Evolutionary conservation across 805 yeast species (phyloP).

Genomic region (Metschnikowia matae): DNA sequence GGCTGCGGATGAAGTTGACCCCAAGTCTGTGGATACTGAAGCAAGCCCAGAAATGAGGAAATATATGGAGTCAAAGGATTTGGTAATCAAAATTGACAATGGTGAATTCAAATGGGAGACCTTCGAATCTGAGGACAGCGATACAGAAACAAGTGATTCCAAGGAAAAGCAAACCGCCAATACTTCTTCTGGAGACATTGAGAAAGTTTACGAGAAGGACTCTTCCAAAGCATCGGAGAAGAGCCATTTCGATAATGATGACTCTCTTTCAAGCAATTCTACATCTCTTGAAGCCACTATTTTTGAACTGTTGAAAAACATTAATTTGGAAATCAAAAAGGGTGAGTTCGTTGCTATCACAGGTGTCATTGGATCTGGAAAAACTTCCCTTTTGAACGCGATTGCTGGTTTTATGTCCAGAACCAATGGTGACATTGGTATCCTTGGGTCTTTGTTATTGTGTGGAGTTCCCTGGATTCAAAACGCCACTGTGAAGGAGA

Average conservation of each 20-base stretch:
- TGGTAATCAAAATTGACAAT: conserved; percentile 47
- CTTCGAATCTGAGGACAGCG: conserved; percentile 25
- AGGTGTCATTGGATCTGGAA: conserved; percentile 82
- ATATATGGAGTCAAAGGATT: conserved; percentile 23
- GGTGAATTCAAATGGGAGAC: conserved; percentile 69
- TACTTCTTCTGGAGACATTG: conserved; percentile 1
- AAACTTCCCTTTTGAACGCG: conserved; percentile 67
- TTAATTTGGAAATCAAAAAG: conserved; percentile 50
- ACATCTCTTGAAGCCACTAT: conserved; percentile 20
- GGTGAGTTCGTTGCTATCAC: conserved; percentile 75
- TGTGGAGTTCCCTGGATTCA: conserved; percentile 81
- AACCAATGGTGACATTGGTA: conserved; percentile 45
- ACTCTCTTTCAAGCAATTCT: neutral
- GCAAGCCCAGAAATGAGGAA: conserved; percentile 21
- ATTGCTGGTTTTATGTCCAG: conserved; percentile 68
- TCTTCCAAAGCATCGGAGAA: neutral
- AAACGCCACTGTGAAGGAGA: conserved; percentile 72
- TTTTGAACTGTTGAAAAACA: conserved; percentile 44
- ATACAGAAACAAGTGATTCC: conserved; percentile 7
- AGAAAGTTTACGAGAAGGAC: neutral
- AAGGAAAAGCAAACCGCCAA: neutral
- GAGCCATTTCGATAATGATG: neutral
- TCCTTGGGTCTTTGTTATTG: conserved; percentile 50
- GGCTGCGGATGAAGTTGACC: conserved; percentile 41
- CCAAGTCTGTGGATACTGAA: conserved; percentile 25